Evolutionary conservation across 768 basidiomycete species (phyloP).

Genomic region (Kwoniella botswanensis): DNA sequence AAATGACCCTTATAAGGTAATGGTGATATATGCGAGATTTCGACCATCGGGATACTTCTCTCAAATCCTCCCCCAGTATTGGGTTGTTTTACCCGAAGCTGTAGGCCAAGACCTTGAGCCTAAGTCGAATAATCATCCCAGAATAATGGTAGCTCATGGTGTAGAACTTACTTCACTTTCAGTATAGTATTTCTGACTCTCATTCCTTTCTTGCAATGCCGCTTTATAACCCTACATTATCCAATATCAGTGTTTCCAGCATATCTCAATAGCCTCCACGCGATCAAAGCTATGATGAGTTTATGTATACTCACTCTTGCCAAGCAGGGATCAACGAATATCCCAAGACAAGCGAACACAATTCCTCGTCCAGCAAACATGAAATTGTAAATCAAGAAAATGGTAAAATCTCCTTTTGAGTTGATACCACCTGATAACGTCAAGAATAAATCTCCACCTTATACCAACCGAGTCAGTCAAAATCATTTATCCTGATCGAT

Average conservation of each 20-base stretch:
- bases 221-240: conserved; percentile 6
- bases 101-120: not conserved
- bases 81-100: not conserved
- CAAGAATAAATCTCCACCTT: conserved; percentile 30
- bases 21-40: not conserved
- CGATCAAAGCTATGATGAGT: not conserved
- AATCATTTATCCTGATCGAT: not conserved
- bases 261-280: not conserved
- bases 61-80: not conserved
- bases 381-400: conserved; percentile 38
- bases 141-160: not conserved
- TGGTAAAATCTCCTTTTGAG: conserved; percentile 10
- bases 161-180: not conserved
- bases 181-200: not conserved
- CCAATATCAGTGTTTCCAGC: not conserved
- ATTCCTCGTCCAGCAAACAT: conserved; percentile 38
- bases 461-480: not conserved
- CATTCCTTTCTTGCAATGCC: not conserved
- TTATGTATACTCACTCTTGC: conserved; percentile 1
- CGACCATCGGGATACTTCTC: not conserved
- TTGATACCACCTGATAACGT: conserved; percentile 22
- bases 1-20: not conserved
- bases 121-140: not conserved
- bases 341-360: conserved; percentile 36
- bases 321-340: conserved; percentile 40